A percentile compares a stretch with the other conserved stretches of the same genome.
These are phyloP conservation scores for Buddleja alternifolia DNA, from an alignment of 257 asterid species.

Conservation along the genomic window DNA sequence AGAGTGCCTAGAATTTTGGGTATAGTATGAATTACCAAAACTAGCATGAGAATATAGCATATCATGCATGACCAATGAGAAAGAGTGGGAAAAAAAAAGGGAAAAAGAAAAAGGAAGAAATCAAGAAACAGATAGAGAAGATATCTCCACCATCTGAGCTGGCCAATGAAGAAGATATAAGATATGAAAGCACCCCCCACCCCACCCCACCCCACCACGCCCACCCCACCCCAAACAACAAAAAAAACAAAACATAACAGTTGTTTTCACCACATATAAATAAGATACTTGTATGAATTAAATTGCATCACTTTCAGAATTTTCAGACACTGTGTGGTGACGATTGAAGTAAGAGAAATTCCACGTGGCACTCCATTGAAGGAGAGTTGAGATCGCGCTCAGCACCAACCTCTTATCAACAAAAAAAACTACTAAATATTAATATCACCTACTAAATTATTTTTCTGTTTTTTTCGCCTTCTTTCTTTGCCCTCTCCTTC, in stretches of 20 bases:
- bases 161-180: slow-evolving; percentile 32
- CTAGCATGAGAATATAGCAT: no score
- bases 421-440: no score
- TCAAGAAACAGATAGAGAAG: slow-evolving; percentile 25
- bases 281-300: not conserved
- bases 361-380: slow-evolving; percentile 64
- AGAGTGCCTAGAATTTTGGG: no score
- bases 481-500: slow-evolving; percentile 25
- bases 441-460: slow-evolving; percentile 29
- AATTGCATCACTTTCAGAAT: not conserved
- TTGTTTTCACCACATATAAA: slow-evolving; percentile 14
- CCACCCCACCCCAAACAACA: not conserved
- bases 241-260: not conserved
- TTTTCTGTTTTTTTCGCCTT: not conserved
- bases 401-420: slow-evolving; percentile 64
- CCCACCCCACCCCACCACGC: not conserved
- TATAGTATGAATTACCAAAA: no score
- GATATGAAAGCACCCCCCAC: not conserved
- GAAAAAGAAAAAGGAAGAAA: not conserved
- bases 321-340: slow-evolving; percentile 39
- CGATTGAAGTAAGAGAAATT: not conserved
- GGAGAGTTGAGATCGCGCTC: slow-evolving; percentile 72
- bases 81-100: not conserved
- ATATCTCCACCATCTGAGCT: slow-evolving; percentile 38
- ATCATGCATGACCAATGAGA: not conserved